Evolutionary conservation across 148 eudicot species (phyloP).

Genomic region (Rhododendron griersonianum): DNA sequence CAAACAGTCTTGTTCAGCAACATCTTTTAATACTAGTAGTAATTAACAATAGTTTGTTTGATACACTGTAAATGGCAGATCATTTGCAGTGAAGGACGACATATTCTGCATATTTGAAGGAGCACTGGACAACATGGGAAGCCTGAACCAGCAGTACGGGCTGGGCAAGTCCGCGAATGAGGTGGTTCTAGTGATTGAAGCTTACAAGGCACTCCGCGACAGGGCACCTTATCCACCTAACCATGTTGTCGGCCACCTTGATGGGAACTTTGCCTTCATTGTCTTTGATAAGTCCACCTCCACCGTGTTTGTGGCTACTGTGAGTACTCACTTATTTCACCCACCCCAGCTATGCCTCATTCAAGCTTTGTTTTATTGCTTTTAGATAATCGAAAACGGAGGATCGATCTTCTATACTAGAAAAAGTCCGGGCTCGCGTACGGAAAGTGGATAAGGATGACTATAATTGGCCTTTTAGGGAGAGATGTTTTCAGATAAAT

Average conservation of each 20-base stretch:
- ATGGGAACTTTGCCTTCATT: slow-evolving; percentile 71
- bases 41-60: neutral
- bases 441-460: no score
- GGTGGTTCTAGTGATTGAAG: slow-evolving; percentile 75
- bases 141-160: slow-evolving; percentile 87
- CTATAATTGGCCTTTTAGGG: neutral
- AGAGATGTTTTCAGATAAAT: neutral
- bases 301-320: slow-evolving; percentile 77
- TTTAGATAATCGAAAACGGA: neutral
- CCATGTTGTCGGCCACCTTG: slow-evolving; percentile 83
- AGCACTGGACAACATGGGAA: slow-evolving; percentile 74
- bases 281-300: slow-evolving; percentile 86
- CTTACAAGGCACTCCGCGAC: slow-evolving; percentile 90
- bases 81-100: slow-evolving; percentile 84
- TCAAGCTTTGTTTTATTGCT: neutral
- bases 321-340: slow-evolving; percentile 23
- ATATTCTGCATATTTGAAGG: slow-evolving; percentile 95
- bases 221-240: slow-evolving; percentile 89
- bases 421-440: no score
- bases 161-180: slow-evolving; percentile 65
- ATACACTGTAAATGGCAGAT: slow-evolving; percentile 27
- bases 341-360: neutral
- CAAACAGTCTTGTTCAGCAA: neutral
- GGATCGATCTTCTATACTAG: no score
- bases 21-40: neutral